Percentiles rank a stretch among this genome's conserved stretches.
Evolutionary conservation across 805 yeast species (phyloP).

Genomic region (Wickerhamia fluorescens): DNA sequence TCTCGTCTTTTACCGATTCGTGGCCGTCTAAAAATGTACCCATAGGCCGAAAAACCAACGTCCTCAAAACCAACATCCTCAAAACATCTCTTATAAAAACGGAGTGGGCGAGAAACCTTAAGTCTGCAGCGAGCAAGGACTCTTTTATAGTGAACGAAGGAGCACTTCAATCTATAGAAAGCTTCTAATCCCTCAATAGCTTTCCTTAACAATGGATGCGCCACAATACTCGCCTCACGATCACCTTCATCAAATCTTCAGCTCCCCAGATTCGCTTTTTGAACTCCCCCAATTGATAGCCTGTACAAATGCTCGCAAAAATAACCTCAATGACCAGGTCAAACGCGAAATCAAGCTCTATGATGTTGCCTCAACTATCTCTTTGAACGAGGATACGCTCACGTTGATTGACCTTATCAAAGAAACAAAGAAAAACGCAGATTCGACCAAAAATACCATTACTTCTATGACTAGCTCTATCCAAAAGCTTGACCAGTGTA

Average conservation of each 20-base stretch:
- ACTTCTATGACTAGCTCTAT: constrained; percentile 69
- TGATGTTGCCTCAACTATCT: constrained; percentile 14
- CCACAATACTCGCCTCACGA: constrained; percentile 2
- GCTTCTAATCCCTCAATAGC: too few relatives aligned
- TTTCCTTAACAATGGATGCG: too few relatives aligned
- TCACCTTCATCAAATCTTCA: constrained; percentile 6
- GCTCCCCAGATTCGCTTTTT: constrained; percentile 41
- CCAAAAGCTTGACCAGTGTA: constrained; percentile 71
- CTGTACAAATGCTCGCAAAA: constrained; percentile 46
- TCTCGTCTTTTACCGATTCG: too few relatives aligned
- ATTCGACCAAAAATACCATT: constrained; percentile 53
- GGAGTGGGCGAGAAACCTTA: too few relatives aligned
- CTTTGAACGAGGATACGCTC: constrained; percentile 27
- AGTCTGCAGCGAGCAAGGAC: too few relatives aligned
- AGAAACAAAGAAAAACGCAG: constrained; percentile 42
- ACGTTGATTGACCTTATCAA: constrained; percentile 39
- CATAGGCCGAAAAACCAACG: too few relatives aligned
- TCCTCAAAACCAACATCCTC: too few relatives aligned
- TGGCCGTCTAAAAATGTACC: too few relatives aligned
- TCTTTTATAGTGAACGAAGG: too few relatives aligned
- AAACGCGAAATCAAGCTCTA: constrained; percentile 27
- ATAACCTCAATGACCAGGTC: constrained; percentile 42
- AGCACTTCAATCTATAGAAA: too few relatives aligned
- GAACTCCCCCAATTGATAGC: constrained; percentile 45
- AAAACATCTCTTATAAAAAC: too few relatives aligned